These are phyloP conservation scores for Dioszegia hungarica DNA, from an alignment of 768 basidiomycete species.

Conservation along the genomic window DNA sequence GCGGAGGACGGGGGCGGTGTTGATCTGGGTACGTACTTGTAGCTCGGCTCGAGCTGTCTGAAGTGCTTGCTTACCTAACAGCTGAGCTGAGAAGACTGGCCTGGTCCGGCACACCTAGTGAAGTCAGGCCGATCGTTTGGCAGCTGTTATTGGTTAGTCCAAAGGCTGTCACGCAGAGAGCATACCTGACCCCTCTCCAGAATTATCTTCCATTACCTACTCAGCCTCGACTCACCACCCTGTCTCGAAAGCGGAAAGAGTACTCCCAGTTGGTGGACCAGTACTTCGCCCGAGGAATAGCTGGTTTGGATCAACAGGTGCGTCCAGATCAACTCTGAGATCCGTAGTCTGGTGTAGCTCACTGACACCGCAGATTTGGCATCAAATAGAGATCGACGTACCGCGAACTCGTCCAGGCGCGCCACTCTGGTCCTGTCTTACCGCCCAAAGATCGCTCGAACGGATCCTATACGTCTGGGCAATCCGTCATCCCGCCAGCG, in stretches of 20 bases:
- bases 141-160: conserved; percentile 77
- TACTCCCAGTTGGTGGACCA: conserved; percentile 83
- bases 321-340: too few species aligned
- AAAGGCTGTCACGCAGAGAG: neutral
- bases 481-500: conserved; percentile 94
- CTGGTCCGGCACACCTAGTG: conserved; percentile 87
- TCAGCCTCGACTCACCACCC: conserved; percentile 65
- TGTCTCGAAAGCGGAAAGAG: conserved; percentile 86
- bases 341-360: too few species aligned
- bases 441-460: conserved; percentile 88
- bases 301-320: conserved; percentile 73
- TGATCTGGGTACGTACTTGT: too few species aligned
- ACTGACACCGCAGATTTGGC: conserved; percentile 68
- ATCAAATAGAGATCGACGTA: conserved; percentile 98
- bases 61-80: conserved; percentile 32
- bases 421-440: conserved; percentile 79
- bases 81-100: conserved; percentile 83
- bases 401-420: conserved; percentile 91
- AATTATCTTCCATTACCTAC: conserved; percentile 86
- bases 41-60: conserved; percentile 51
- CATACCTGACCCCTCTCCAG: conserved; percentile 51
- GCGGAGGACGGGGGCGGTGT: conserved; percentile 51
- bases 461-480: conserved; percentile 98
- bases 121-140: conserved; percentile 88
- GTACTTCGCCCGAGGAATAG: conserved; percentile 78